Percentiles rank a stretch among this genome's conserved stretches.
phyloP scores from a whole-genome alignment of 176 grass and related monocot species.

The Saccharum officinarum region DNA sequence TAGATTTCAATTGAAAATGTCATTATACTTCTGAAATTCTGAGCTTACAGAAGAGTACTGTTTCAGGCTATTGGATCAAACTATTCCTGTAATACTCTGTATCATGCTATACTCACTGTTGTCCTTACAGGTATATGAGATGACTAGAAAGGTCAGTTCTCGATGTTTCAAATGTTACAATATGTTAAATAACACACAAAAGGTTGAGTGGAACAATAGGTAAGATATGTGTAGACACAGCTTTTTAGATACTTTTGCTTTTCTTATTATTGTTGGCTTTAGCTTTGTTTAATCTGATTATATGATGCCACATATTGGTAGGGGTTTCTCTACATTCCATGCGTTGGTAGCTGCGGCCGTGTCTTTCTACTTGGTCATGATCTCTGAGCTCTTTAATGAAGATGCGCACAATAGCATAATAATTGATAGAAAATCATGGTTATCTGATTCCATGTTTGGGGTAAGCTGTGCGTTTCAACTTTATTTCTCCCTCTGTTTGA shows the following conservation, averaged over 20 bases:
- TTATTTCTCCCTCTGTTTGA: not conserved
- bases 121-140: constrained; percentile 55
- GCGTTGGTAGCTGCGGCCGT: constrained; percentile 51
- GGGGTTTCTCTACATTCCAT: constrained; percentile 80
- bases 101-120: not conserved
- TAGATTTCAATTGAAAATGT: not conserved
- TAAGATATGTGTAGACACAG: not conserved
- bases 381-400: constrained; percentile 64
- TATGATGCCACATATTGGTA: constrained; percentile 25
- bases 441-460: constrained; percentile 63
- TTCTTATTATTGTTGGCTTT: not conserved
- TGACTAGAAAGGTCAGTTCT: constrained; percentile 45
- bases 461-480: constrained; percentile 39
- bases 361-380: constrained; percentile 64
- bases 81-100: not conserved
- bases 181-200: constrained; percentile 43
- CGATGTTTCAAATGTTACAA: constrained; percentile 51
- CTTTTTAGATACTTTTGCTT: not conserved
- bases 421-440: constrained; percentile 58
- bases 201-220: constrained; percentile 77
- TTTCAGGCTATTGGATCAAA: not conserved
- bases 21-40: not conserved
- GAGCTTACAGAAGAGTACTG: not conserved
- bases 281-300: not conserved
- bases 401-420: constrained; percentile 35